A percentile compares a stretch with the other conserved stretches of the same genome.
These are phyloP conservation scores for Venturia nashicola DNA, from an alignment of 2,329 filamentous ascomycete genomes.

Conservation along the genomic window DNA sequence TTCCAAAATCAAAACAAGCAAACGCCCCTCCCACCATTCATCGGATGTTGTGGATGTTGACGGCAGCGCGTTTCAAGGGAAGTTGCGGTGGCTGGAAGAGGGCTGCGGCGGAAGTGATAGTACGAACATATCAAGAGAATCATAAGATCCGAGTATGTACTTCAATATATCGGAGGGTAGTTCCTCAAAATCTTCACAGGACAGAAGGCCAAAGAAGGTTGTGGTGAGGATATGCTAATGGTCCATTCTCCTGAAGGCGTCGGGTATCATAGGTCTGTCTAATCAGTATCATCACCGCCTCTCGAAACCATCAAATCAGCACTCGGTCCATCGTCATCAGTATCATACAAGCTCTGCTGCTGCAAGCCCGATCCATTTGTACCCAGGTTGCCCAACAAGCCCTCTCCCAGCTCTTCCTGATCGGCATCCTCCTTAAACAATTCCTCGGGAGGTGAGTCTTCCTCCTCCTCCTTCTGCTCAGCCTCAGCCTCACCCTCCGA, in stretches of 20 bases:
- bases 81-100: no score
- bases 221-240: no score
- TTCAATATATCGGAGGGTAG: no score
- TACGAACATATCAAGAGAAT: no score
- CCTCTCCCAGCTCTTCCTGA: background rate
- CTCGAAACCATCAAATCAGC: conserved; percentile 37
- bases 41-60: background rate
- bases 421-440: background rate
- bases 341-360: conserved; percentile 16
- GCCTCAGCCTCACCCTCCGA: background rate
- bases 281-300: conserved; percentile 12
- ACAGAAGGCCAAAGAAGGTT: no score
- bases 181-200: no score
- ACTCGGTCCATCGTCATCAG: conserved; percentile 33
- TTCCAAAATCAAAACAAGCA: no score
- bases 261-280: conserved; percentile 2
- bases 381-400: conserved; percentile 15
- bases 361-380: background rate
- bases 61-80: background rate
- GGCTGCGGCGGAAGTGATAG: no score
- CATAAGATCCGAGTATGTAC: no score
- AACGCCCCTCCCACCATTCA: no score
- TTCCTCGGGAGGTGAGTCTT: background rate
- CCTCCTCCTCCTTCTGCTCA: background rate
- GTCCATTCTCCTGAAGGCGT: background rate